Conservation (phyloP, 768 basidiomycete genomes). For the Rhodotorula graminis region DNA sequence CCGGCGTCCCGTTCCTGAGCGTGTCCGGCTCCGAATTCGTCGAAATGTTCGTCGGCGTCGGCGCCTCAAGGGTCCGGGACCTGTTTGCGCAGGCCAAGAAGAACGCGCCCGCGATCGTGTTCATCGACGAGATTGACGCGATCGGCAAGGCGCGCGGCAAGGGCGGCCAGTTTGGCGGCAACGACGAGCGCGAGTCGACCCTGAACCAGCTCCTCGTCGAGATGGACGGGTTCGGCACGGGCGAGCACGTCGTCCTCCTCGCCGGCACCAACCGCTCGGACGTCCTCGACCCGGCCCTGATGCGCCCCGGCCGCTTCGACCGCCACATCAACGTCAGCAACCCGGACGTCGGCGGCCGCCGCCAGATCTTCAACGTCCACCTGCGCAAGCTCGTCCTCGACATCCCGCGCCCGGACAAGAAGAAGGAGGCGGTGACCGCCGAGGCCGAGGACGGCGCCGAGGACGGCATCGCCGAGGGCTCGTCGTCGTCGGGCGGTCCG, state of each 20-base stretch:
- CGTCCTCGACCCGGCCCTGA: slow-evolving; percentile 87
- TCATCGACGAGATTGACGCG: slow-evolving; percentile 98
- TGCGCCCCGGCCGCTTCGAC: slow-evolving; percentile 97
- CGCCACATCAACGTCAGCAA: slow-evolving; percentile 91
- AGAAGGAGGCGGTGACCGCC: neutral
- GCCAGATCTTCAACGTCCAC: slow-evolving; percentile 90
- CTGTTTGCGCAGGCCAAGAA: slow-evolving; percentile 96
- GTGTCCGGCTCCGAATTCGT: slow-evolving; percentile 99
- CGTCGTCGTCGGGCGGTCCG: neutral
- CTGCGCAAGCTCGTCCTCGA: slow-evolving; percentile 50
- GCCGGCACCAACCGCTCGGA: slow-evolving; percentile 96
- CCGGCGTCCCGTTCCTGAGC: slow-evolving; percentile 93
- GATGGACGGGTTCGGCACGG: slow-evolving; percentile 99
- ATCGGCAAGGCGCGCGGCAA: slow-evolving; percentile 89
- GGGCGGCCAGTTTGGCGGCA: slow-evolving; percentile 75
- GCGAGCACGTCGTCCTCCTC: slow-evolving; percentile 91
- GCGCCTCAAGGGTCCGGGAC: slow-evolving; percentile 93
- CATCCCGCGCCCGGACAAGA: slow-evolving; percentile 4
- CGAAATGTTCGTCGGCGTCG: slow-evolving; percentile 99
- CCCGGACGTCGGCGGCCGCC: slow-evolving; percentile 87
- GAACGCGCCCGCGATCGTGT: slow-evolving; percentile 96
- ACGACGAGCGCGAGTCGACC: slow-evolving; percentile 96
- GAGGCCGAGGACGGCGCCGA: neutral
- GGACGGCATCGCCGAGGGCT: neutral
- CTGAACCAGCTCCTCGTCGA: slow-evolving; percentile 96